A percentile compares a stretch with the other conserved stretches of the same genome.
Conservation (phyloP, 495 filamentous ascomycete genomes). For the Schizothecium vesticola region DNA sequence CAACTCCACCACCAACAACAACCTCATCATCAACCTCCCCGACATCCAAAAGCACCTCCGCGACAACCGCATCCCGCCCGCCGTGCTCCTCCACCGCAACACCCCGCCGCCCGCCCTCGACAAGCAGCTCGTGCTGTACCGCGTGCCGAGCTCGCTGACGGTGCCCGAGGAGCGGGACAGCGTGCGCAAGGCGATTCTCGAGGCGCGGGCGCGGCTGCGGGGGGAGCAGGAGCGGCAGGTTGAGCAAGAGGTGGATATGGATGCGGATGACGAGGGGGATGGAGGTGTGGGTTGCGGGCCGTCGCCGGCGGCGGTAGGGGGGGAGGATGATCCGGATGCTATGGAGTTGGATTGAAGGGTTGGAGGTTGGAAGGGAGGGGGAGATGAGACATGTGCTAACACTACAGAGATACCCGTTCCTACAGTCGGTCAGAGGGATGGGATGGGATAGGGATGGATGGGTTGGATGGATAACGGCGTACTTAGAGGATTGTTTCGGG, state of each 20-base stretch:
- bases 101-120: conserved; percentile 41
- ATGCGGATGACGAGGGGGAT: not conserved
- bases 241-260: not conserved
- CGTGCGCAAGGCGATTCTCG: conserved; percentile 80
- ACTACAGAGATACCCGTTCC: conserved; percentile 4
- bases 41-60: conserved; percentile 74
- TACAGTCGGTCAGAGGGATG: not conserved
- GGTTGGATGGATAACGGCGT: not conserved
- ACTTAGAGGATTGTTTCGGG: not conserved
- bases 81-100: conserved; percentile 46
- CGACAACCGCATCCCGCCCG: conserved; percentile 57
- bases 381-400: not conserved
- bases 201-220: conserved; percentile 64
- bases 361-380: not conserved
- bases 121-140: conserved; percentile 77
- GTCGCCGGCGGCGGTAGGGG: not conserved
- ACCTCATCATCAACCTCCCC: conserved; percentile 64
- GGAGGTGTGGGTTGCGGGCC: not conserved
- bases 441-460: not conserved
- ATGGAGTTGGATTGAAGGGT: conserved; percentile 62
- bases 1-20: conserved; percentile 29
- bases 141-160: conserved; percentile 67
- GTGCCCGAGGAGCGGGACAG: conserved; percentile 72
- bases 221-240: conserved; percentile 30
- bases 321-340: conserved; percentile 46